phyloP scores from a whole-genome alignment of 2,329 filamentous ascomycete species.

The Penicillium sp. region DNA sequence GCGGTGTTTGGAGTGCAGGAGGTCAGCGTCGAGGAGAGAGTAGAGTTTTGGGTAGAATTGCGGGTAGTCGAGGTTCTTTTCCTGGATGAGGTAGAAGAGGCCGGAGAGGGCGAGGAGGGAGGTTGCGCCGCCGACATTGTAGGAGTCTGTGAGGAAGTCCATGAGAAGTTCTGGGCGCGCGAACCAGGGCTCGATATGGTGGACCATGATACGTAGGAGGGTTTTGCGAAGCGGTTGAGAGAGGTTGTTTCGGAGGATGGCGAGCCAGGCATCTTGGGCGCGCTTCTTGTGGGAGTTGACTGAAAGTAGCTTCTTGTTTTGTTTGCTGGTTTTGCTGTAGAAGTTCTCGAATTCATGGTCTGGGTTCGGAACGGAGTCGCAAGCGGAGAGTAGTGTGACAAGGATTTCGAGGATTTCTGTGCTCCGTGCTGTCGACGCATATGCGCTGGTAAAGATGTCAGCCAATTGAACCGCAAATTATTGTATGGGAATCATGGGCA shows the following conservation, averaged over 20 bases:
- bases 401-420: conserved; percentile 40
- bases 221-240: conserved; percentile 77
- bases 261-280: conserved; percentile 86
- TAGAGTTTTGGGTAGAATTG: conserved; percentile 94
- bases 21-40: conserved; percentile 81
- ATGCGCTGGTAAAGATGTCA: conserved; percentile 34
- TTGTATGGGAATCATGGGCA: not conserved
- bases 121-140: conserved; percentile 82
- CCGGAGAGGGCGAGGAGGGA: conserved; percentile 89
- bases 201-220: conserved; percentile 75
- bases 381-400: conserved; percentile 47
- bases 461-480: not conserved
- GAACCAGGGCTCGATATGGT: conserved; percentile 87
- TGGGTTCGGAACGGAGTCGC: conserved; percentile 70
- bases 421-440: conserved; percentile 34
- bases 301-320: conserved; percentile 71
- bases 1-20: conserved; percentile 92
- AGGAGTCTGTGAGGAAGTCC: conserved; percentile 96
- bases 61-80: conserved; percentile 94
- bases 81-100: conserved; percentile 91
- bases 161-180: conserved; percentile 84
- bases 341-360: conserved; percentile 44
- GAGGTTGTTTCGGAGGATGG: conserved; percentile 69
- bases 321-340: conserved; percentile 59
- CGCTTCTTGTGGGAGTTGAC: conserved; percentile 74